Percentiles rank a stretch among this genome's conserved stretches.
Conservation (phyloP, 805 yeast species). For the Lipomyces lipofer region DNA sequence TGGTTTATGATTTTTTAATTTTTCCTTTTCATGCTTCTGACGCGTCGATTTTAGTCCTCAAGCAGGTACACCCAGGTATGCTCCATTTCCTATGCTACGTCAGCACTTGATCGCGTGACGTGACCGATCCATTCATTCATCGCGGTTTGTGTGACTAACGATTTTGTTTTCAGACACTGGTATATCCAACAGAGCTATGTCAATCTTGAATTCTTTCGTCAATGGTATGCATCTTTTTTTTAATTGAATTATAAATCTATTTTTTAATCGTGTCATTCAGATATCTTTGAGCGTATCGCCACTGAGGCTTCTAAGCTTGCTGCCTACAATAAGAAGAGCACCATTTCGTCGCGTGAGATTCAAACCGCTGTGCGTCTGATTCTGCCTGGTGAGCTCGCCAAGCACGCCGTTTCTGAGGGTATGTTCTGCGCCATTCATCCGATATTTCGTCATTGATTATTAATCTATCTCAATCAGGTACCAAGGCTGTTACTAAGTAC, state of each 20-base stretch:
- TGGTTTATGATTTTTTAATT: not conserved
- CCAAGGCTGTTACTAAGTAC: slow-evolving; percentile 35
- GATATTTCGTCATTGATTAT: not conserved
- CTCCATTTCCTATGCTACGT: not conserved
- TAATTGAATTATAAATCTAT: not conserved
- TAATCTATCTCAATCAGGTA: too few species aligned
- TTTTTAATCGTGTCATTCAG: not conserved
- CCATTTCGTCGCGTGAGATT: slow-evolving; percentile 97
- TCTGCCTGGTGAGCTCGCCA: slow-evolving; percentile 97
- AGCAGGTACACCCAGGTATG: slow-evolving; percentile 91
- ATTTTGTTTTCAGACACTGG: slow-evolving; percentile 64
- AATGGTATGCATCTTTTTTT: slow-evolving; percentile 49
- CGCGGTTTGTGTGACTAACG: not conserved
- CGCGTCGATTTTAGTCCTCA: slow-evolving; percentile 60
- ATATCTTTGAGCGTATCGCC: slow-evolving; percentile 97
- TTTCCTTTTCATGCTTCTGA: slow-evolving; percentile 1
- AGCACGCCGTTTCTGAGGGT: slow-evolving; percentile 98
- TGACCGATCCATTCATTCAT: slow-evolving; percentile 3
- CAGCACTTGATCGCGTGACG: slow-evolving; percentile 2
- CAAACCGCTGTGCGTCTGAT: slow-evolving; percentile 98
- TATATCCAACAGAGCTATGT: slow-evolving; percentile 98
- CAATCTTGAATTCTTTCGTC: slow-evolving; percentile 97
- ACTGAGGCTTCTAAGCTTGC: slow-evolving; percentile 97
- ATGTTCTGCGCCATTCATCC: slow-evolving; percentile 38
- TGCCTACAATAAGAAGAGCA: slow-evolving; percentile 97